These are phyloP conservation scores for Funneliformis mosseae DNA, from an alignment of 192 early-diverging fungal species.

Conservation along the genomic window DNA sequence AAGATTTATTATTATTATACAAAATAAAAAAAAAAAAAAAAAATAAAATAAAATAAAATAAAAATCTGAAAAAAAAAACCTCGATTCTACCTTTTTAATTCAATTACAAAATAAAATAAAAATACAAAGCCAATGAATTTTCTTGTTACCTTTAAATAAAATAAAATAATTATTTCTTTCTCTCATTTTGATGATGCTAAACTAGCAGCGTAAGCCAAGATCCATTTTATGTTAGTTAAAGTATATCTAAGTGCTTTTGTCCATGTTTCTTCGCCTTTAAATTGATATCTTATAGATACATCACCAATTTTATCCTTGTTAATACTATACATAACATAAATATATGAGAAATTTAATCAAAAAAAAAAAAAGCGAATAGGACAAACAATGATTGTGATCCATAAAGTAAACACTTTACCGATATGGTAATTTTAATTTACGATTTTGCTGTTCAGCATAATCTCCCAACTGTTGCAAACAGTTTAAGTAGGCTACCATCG, in stretches of 20 bases:
- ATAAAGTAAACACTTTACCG: conserved; percentile 45
- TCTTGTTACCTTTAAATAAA: no score
- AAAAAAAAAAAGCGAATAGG: not conserved
- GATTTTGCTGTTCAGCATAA: conserved; percentile 72
- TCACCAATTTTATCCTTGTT: conserved; percentile 89
- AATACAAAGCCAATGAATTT: no score
- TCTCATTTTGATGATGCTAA: not conserved
- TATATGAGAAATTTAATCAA: not conserved
- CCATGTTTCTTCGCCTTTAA: conserved; percentile 92
- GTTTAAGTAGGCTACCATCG: conserved; percentile 86
- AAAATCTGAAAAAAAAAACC: no score
- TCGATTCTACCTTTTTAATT: no score
- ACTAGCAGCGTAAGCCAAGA: conserved; percentile 69
- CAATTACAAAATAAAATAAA: no score
- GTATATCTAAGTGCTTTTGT: conserved; percentile 88
- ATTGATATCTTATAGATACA: conserved; percentile 78
- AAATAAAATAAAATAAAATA: no score
- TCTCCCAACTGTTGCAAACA: conserved; percentile 90
- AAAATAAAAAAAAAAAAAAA: no score
- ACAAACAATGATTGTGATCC: not conserved
- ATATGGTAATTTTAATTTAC: conserved; percentile 81
- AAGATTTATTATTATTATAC: not conserved
- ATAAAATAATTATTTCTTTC: not conserved
- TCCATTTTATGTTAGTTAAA: conserved; percentile 89
- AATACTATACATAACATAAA: conserved; percentile 68